phyloP scores from a whole-genome alignment of 768 basidiomycete genomes.

The Tulasnella sp. region DNA sequence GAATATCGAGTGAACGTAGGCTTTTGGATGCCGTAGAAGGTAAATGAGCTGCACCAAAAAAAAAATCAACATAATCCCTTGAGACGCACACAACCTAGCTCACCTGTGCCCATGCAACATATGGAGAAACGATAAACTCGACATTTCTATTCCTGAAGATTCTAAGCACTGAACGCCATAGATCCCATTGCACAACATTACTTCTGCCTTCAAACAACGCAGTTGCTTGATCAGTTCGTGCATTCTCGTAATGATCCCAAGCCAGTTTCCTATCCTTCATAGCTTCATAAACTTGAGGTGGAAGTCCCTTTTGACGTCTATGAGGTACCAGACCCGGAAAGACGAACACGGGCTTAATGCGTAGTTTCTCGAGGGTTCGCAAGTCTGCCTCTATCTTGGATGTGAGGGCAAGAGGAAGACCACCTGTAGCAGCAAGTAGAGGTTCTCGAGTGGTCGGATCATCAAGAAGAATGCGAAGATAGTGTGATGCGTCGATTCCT shows the following conservation, averaged over 20 bases:
- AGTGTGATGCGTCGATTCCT: slow-evolving; percentile 91
- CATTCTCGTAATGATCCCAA: slow-evolving; percentile 88
- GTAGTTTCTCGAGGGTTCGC: slow-evolving; percentile 74
- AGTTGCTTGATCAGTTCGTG: slow-evolving; percentile 79
- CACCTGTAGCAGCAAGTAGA: slow-evolving; percentile 87
- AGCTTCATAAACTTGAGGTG: slow-evolving; percentile 40
- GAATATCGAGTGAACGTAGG: slow-evolving; percentile 89
- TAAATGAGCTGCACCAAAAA: slow-evolving; percentile 61
- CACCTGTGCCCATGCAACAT: slow-evolving; percentile 92
- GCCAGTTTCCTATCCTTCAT: slow-evolving; percentile 70
- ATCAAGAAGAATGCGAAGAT: slow-evolving; percentile 67
- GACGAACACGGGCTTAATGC: slow-evolving; percentile 97
- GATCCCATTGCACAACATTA: slow-evolving; percentile 65
- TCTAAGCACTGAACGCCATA: slow-evolving; percentile 86
- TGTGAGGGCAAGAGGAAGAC: slow-evolving; percentile 78
- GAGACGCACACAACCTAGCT: slow-evolving; percentile 24
- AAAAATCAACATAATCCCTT: background rate
- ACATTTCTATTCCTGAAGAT: slow-evolving; percentile 91
- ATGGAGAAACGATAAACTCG: slow-evolving; percentile 93
- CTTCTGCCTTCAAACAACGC: slow-evolving; percentile 68
- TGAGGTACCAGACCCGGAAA: slow-evolving; percentile 80
- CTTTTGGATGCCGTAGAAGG: slow-evolving; percentile 82
- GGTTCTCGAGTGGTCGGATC: slow-evolving; percentile 72
- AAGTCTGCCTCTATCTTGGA: slow-evolving; percentile 85
- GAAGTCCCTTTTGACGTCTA: slow-evolving; percentile 54